These are phyloP conservation scores for Ophiostoma triangulosporum DNA, from an alignment of 2,329 filamentous ascomycete genomes.

Conservation along the genomic window DNA sequence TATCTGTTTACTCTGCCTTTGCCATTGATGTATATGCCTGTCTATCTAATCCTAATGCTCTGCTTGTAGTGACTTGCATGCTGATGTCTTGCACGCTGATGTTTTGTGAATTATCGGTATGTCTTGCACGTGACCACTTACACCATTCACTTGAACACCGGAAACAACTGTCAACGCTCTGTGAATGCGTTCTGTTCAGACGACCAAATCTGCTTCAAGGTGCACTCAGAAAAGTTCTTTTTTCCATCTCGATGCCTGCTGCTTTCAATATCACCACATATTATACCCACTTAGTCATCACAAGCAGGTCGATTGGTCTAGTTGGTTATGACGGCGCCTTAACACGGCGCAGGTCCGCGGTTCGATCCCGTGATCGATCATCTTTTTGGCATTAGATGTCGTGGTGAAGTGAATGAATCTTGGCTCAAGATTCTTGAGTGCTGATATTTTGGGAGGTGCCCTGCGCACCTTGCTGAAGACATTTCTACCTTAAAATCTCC, in stretches of 20 bases:
- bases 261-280: not conserved
- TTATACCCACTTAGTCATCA: not conserved
- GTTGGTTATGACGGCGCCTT: constrained; percentile 11
- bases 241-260: too few relatives aligned
- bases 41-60: not conserved
- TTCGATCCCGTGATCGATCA: constrained; percentile 9
- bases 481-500: too few relatives aligned
- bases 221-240: too few relatives aligned
- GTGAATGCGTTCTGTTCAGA: too few relatives aligned
- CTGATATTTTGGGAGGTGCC: too few relatives aligned
- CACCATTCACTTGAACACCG: not conserved
- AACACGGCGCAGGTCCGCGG: constrained; percentile 9
- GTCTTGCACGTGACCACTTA: not conserved
- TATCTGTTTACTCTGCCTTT: not conserved
- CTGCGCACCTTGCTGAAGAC: too few relatives aligned
- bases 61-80: too few relatives aligned
- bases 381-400: not conserved
- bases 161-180: too few relatives aligned
- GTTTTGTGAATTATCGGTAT: too few relatives aligned
- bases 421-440: fast-evolving
- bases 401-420: too few relatives aligned
- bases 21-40: not conserved
- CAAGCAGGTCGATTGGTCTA: constrained; percentile 8
- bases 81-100: too few relatives aligned
- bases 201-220: too few relatives aligned